Evolutionary conservation across 176 grass and related monocot genomes (phyloP), one percentile per base, ranked within the genome.

Genomic region (Aegilops tauschii): DNA sequence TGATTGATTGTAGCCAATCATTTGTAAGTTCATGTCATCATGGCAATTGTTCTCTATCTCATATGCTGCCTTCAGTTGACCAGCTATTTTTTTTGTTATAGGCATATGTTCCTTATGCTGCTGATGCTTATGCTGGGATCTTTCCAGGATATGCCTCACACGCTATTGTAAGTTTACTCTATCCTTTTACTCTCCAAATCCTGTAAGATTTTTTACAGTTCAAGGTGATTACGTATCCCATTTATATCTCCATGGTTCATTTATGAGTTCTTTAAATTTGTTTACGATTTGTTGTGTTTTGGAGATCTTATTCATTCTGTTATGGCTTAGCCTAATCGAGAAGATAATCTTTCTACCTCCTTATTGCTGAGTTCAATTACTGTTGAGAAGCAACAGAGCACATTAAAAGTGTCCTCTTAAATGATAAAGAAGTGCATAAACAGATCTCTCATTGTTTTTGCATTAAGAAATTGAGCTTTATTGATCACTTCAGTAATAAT

Each of bases 101-200:
- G 95, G 63, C 89, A 50, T 84, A 52, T 69, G 34, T 95, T 67
- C 91, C 87, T 67, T 92, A 90, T 87, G 20, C 50, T 32, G 75
- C 82, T 82, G 89, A 91, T 75, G 80, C 68, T 86, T 86, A 84
- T 88, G 90, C 87, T 82, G 84, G 91, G 88, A 83, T 86, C 39
- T 61, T 95, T 25, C 79, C 89, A 39, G 77, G 82, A 75, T 95
- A 87, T 85, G 69, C 86, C 36, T 67, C 89, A 18, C 80, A 78
- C 79, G 77, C 80, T 12, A 40, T 85, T 76, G 94, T 97, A 84
- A 84, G 86, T 90, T 68, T 52, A 47, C 18, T 39, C 31, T 37
- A 85, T 9, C 17, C 39, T 76, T 77, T 52, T 11, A 52, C 29
- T 28, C 45, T 54, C 61, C 50, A 80, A 65, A 89, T 68, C 31